Base-by-base conservation (phyloP, 164 flowering plant genomes). In the Pachysandra terminalis region DNA sequence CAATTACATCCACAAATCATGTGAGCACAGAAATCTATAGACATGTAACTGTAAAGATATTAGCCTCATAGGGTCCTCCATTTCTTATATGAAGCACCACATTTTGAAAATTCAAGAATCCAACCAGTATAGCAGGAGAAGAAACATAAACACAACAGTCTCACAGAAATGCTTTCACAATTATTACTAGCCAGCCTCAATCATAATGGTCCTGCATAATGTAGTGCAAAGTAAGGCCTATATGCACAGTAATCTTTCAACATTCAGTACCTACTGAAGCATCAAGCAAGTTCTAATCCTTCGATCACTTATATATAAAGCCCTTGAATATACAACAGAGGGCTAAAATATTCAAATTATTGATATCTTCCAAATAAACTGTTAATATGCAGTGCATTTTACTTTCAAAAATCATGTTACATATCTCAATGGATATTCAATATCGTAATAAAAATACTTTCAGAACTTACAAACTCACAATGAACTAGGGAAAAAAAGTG, bases 1-100 rank as follows among this genome's bases (percentile, higher is more conserved):
- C 14, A 32, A 37, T 61, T 57, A 65, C 55, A 73, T 57, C 37
- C 58, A 68, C 25, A 48, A 52, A 57, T 40, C 53, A 62, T 26
- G 48, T 5, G 10, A 4, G 5, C 37, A 32, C 7, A 32, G 7
- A 32, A 3, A 32, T 32, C 37, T 32, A 7, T 32, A 32, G 3
- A 3, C 37, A 32, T 32, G 37, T 7, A 32, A 32, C 37, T 7
- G 37, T 7, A 32, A 32, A 32, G 37, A 32, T 7, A 32, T 7
- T 3, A 32, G 3, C 37, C 37, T 7, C 7, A 7, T 32, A 3
- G 37, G 3, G 37, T 32, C 7, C 37, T 32, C 5, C 37, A 32
- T 32, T 32, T 32, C 37, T 32, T 7, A 32, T 32, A 32, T 32
- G 37, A 32, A 32, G 37, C 37, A 32, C 37, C n/a, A n/a, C n/a